Conservation (phyloP, 768 basidiomycete genomes). For the Macrocybe gigantea region DNA sequence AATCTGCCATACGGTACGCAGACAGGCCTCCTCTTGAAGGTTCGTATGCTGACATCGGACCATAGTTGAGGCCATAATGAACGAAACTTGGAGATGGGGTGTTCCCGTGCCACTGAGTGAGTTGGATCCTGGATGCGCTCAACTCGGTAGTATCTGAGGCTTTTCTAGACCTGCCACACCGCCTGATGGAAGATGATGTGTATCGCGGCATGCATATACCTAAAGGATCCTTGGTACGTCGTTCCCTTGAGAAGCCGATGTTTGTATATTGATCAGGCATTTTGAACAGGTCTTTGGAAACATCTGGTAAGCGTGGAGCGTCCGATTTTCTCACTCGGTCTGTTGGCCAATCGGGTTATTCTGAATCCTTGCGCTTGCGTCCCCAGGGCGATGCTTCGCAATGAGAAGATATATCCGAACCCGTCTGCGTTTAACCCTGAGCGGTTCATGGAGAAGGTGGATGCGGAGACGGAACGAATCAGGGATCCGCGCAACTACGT, state of each 20-base stretch:
- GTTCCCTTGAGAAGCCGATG: neutral
- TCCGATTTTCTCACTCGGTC: neutral
- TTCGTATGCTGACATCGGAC: neutral
- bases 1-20: constrained; percentile 47
- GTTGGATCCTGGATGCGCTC: constrained; percentile 10
- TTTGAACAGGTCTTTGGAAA: constrained; percentile 53
- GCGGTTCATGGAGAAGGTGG: constrained; percentile 35
- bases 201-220: constrained; percentile 55
- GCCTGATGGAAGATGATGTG: constrained; percentile 59
- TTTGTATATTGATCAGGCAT: too few species aligned
- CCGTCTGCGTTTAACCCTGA: constrained; percentile 48
- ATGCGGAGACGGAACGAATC: constrained; percentile 18
- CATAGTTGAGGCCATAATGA: constrained; percentile 46
- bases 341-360: neutral
- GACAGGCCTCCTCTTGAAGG: neutral
- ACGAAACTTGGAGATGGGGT: constrained; percentile 52
- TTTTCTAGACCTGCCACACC: constrained; percentile 52
- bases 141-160: constrained; percentile 1
- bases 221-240: constrained; percentile 51
- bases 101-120: constrained; percentile 52
- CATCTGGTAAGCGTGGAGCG: constrained; percentile 38
- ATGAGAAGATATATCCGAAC: constrained; percentile 45
- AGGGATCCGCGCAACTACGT: constrained; percentile 28
- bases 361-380: neutral
- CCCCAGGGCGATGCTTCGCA: constrained; percentile 40